A percentile compares a stretch with the other conserved stretches of the same genome.
phyloP scores from a whole-genome alignment of 2,329 filamentous ascomycete species.

The Arthrinium phaeospermum region DNA sequence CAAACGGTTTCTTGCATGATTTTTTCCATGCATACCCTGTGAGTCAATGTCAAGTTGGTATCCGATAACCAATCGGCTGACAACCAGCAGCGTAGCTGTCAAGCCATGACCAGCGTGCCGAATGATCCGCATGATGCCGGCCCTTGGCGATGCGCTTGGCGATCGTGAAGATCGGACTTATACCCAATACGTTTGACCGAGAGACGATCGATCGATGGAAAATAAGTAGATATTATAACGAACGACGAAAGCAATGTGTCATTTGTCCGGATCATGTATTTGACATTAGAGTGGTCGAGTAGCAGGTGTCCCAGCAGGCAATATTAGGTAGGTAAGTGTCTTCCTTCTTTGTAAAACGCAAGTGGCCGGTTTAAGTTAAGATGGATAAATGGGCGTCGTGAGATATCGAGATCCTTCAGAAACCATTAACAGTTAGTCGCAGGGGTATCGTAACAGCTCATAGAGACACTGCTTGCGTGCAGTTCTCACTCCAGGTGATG shows the following conservation, averaged over 20 bases:
- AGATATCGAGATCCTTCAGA: conserved; percentile 5
- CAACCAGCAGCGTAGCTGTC: conserved; percentile 28
- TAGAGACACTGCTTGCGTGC: background rate
- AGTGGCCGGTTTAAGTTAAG: background rate
- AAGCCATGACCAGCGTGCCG: conserved; percentile 29
- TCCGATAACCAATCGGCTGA: conserved; percentile 24
- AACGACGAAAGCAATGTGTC: background rate
- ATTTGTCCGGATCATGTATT: background rate
- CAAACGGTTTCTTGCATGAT: background rate
- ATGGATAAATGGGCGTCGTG: background rate
- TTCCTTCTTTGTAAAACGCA: background rate
- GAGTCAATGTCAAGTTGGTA: conserved; percentile 37
- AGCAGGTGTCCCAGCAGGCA: background rate
- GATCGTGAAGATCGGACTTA: conserved; percentile 7
- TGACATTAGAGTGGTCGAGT: background rate
- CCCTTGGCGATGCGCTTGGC: conserved; percentile 24
- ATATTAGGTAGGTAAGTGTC: no score
- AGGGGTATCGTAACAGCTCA: background rate
- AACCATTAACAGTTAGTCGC: background rate
- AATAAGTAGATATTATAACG: background rate
- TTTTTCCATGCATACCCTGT: conserved; percentile 27
- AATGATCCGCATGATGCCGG: conserved; percentile 29
- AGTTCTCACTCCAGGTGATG: background rate
- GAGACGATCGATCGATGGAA: background rate
- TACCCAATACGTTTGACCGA: background rate